Conservation (phyloP, 2,329 filamentous ascomycete species). For the Pleoardoris graminearum region DNA sequence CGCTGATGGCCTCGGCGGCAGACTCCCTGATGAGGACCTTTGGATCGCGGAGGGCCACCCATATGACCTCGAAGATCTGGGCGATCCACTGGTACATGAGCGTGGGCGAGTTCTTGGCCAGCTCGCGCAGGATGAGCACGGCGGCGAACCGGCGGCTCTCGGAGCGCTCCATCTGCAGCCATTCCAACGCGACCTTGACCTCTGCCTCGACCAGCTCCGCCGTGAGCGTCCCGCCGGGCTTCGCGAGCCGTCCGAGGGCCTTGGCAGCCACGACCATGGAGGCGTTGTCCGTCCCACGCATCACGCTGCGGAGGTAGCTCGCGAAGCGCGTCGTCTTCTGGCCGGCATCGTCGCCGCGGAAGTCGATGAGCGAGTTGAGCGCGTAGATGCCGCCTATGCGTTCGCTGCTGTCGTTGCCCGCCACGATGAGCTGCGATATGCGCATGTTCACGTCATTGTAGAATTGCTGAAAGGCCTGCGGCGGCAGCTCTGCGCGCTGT, state of each 20-base stretch:
- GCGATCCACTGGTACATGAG: slow-evolving; percentile 94
- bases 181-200: slow-evolving; percentile 94
- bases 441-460: slow-evolving; percentile 68
- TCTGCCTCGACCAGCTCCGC: slow-evolving; percentile 96
- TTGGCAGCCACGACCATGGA: slow-evolving; percentile 90
- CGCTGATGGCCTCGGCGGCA: slow-evolving; percentile 88
- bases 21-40: slow-evolving; percentile 91
- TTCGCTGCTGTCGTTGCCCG: slow-evolving; percentile 84
- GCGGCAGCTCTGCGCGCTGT: slow-evolving; percentile 66
- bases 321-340: slow-evolving; percentile 94
- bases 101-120: slow-evolving; percentile 90
- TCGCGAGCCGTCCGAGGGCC: slow-evolving; percentile 85
- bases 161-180: slow-evolving; percentile 91
- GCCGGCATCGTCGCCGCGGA: slow-evolving; percentile 90
- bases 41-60: slow-evolving; percentile 87
- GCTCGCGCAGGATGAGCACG: slow-evolving; percentile 84
- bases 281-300: slow-evolving; percentile 86
- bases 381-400: slow-evolving; percentile 90
- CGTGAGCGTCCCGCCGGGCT: slow-evolving; percentile 89
- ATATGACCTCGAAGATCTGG: slow-evolving; percentile 94
- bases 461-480: slow-evolving; percentile 75
- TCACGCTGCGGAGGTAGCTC: slow-evolving; percentile 81
- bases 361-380: slow-evolving; percentile 90
- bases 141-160: slow-evolving; percentile 93
- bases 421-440: slow-evolving; percentile 75